Conservation (phyloP, 495 filamentous ascomycete genomes). For the Hyaloscypha finlandica region DNA sequence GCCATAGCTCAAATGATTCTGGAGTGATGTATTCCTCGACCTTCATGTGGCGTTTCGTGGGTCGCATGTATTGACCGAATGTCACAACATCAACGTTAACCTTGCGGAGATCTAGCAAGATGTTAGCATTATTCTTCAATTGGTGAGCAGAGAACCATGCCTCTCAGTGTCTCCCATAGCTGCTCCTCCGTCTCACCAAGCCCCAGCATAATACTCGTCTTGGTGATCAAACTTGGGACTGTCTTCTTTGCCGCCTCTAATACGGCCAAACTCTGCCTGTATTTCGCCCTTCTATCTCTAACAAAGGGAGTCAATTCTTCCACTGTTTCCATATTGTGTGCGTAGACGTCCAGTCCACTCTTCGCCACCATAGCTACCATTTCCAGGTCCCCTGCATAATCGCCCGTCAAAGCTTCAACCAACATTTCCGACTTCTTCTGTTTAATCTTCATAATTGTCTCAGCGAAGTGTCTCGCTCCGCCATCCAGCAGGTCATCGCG, state of each 20-base stretch:
- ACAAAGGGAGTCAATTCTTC: conserved; percentile 88
- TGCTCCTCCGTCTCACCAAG: conserved; percentile 92
- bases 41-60: conserved; percentile 95
- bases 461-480: conserved; percentile 86
- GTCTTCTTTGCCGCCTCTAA: conserved; percentile 79
- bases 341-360: conserved; percentile 93
- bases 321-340: conserved; percentile 95
- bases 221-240: conserved; percentile 79
- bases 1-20: conserved; percentile 87
- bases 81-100: conserved; percentile 90
- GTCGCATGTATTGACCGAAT: conserved; percentile 99
- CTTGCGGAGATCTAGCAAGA: conserved; percentile 64
- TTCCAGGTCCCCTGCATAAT: conserved; percentile 80
- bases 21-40: conserved; percentile 94
- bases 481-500: conserved; percentile 90
- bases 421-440: conserved; percentile 79
- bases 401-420: conserved; percentile 94
- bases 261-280: conserved; percentile 81
- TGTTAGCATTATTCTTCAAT: conserved; percentile 24
- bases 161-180: conserved; percentile 74
- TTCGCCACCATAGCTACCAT: conserved; percentile 79
- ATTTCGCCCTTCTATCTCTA: conserved; percentile 86
- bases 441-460: conserved; percentile 94
- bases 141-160: conserved; percentile 36
- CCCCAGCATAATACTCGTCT: conserved; percentile 96